A percentile compares a stretch with the other conserved stretches of the same genome.
Conservation (phyloP, 176 grass and related monocot genomes). For the Elymus sibiricus region DNA sequence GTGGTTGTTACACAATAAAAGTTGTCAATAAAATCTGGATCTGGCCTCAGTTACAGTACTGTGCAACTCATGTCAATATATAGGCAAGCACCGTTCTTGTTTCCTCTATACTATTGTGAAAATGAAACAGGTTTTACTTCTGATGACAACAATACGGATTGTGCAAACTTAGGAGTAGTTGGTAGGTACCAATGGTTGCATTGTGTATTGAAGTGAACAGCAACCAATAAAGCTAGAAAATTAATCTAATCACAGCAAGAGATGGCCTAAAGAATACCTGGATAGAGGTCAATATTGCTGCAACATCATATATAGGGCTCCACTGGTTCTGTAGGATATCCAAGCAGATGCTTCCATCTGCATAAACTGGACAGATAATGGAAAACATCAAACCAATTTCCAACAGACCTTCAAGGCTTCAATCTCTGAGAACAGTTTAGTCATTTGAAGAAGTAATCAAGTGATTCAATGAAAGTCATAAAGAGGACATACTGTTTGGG, state of each 20-base stretch:
- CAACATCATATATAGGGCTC: conserved; percentile 99
- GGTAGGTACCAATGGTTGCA: background rate
- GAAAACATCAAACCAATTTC: background rate
- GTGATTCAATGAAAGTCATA: background rate
- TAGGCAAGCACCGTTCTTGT: background rate
- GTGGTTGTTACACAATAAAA: conserved; percentile 4
- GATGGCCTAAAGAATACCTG: conserved; percentile 48
- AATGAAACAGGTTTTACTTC: background rate
- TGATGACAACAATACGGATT: background rate
- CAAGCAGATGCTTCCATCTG: conserved; percentile 97
- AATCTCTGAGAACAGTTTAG: background rate
- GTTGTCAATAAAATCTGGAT: conserved; percentile 2
- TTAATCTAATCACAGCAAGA: background rate
- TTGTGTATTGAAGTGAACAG: background rate
- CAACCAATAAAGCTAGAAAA: background rate
- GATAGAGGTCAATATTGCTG: conserved; percentile 91
- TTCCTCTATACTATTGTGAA: background rate
- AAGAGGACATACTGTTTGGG: conserved; percentile 75
- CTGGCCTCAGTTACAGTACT: background rate
- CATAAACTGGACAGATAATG: conserved; percentile 57
- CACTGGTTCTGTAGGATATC: conserved; percentile 98
- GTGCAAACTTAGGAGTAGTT: background rate
- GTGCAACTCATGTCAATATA: background rate
- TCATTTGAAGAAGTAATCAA: background rate
- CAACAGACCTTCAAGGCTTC: background rate